Evolutionary conservation across 176 grass and related monocot genomes (phyloP).

Genomic region (Oryza glaberrima): DNA sequence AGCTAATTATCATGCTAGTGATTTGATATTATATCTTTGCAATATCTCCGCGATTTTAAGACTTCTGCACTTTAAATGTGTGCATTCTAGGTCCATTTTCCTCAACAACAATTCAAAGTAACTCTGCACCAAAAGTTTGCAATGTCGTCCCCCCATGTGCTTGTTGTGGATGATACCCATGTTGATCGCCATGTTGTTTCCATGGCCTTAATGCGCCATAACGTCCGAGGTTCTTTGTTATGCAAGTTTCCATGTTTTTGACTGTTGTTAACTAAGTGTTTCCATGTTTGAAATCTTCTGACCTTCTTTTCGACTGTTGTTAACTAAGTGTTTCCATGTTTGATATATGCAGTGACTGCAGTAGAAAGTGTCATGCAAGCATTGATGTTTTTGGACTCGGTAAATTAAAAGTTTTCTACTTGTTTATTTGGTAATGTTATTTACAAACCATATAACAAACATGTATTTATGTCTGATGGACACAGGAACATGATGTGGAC

Average conservation of each 20-base stretch:
- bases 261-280: not conserved
- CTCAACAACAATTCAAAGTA: not conserved
- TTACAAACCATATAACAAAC: not conserved
- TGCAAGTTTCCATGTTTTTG: not conserved
- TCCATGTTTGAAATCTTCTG: no score
- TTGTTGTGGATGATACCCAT: conserved; percentile 3
- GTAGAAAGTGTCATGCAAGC: conserved; percentile 1
- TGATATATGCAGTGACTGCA: not conserved
- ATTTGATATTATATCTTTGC: not conserved
- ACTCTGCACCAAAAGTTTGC: not conserved
- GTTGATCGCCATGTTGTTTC: not conserved
- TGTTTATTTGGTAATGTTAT: not conserved
- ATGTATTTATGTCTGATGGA: not conserved
- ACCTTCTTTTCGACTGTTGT: not conserved
- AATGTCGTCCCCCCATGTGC: not conserved
- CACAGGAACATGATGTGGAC: conserved; percentile 9
- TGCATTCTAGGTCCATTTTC: not conserved
- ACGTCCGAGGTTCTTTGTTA: not conserved
- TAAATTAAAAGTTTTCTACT: not conserved
- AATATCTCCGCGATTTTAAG: not conserved
- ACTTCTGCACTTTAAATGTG: not conserved
- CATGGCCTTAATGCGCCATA: not conserved
- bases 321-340: not conserved
- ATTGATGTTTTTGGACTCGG: not conserved
- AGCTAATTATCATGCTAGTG: not conserved